A percentile compares a stretch with the other conserved stretches of the same genome.
These are phyloP conservation scores for Calonectria pauciramosa DNA, from an alignment of 2,329 filamentous ascomycete genomes.

Conservation along the genomic window DNA sequence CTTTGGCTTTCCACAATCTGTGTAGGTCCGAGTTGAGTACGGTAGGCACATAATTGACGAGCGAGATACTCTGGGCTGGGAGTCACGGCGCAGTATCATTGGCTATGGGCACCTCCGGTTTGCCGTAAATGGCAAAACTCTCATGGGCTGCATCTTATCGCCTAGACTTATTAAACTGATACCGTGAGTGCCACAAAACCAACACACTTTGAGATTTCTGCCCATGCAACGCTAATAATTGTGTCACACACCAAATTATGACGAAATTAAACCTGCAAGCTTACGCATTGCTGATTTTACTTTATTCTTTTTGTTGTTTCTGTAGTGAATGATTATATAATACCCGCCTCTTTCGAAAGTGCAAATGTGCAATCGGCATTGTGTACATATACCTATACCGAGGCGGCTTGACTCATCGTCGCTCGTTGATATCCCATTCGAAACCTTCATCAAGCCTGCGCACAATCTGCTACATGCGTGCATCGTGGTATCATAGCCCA, in stretches of 20 bases:
- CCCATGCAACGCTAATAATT: background rate
- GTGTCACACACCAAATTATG: background rate
- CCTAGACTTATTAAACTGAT: background rate
- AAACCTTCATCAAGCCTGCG: slow-evolving; percentile 17
- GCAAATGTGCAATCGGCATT: background rate
- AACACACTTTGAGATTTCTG: background rate
- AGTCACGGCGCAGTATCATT: background rate
- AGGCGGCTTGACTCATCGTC: background rate
- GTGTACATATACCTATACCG: background rate
- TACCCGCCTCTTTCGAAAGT: background rate
- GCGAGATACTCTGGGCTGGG: background rate
- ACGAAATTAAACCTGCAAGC: background rate
- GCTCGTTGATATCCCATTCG: slow-evolving; percentile 32
- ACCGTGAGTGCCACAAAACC: background rate
- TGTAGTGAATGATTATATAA: background rate
- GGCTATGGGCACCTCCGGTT: background rate
- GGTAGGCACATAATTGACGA: background rate
- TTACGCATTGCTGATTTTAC: background rate
- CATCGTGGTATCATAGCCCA: slow-evolving; percentile 30
- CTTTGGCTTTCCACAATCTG: background rate
- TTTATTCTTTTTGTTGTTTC: background rate
- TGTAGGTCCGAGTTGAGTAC: background rate
- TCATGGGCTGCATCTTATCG: background rate
- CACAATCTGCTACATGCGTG: slow-evolving; percentile 26
- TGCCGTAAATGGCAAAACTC: background rate